Percentiles rank a stretch among this genome's conserved stretches.
Evolutionary conservation across 2,329 filamentous ascomycete genomes (phyloP).

Genomic region (Chalaropsis ovoidea): DNA sequence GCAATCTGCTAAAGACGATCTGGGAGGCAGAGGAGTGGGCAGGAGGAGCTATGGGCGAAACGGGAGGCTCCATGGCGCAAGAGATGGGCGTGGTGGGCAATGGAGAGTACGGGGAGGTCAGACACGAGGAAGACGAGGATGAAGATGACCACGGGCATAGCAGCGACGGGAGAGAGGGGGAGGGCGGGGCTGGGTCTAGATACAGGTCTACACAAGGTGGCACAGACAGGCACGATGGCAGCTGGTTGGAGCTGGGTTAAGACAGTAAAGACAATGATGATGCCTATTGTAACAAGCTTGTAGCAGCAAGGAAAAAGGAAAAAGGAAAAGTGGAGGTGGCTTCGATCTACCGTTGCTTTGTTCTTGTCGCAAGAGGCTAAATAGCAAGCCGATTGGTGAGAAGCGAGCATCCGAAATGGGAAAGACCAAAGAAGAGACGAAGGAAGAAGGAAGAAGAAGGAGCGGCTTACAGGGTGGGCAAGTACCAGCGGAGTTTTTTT

Average conservation of each 20-base stretch:
- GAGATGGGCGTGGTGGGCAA: background rate
- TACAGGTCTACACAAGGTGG: no score
- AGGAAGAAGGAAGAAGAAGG: background rate
- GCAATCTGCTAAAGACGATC: conserved; percentile 3
- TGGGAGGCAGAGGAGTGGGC: conserved; percentile 8
- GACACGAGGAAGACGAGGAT: no score
- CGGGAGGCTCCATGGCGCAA: background rate
- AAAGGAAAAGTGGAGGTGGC: background rate
- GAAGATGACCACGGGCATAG: no score
- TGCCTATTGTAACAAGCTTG: background rate
- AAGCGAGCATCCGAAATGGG: background rate
- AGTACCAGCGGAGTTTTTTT: background rate
- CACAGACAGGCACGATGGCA: background rate
- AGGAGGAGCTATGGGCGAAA: background rate
- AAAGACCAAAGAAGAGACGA: background rate
- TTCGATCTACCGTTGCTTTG: background rate
- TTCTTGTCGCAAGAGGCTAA: conserved; percentile 1
- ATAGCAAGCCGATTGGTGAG: background rate
- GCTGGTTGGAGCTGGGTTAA: background rate
- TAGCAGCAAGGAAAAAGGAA: background rate
- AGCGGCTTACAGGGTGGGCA: background rate
- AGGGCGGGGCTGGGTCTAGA: background rate
- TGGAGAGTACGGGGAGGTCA: background rate
- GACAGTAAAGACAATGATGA: background rate
- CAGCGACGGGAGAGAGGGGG: background rate